A percentile compares a stretch with the other conserved stretches of the same genome.
phyloP scores from a whole-genome alignment of 179 eudicot species.

The Beta lomatogona region DNA sequence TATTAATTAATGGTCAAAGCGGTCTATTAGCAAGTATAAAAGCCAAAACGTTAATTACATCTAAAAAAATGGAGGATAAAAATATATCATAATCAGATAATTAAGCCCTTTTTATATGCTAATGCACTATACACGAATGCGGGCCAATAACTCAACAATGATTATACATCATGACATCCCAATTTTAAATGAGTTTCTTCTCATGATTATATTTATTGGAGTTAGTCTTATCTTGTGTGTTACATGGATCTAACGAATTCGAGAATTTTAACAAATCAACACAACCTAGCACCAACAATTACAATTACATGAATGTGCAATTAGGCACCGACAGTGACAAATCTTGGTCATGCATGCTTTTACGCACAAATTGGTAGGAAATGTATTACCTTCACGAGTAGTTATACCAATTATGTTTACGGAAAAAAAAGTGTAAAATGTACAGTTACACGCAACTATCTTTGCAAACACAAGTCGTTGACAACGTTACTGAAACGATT shows the following conservation, averaged over 20 bases:
- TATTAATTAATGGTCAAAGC: too few species aligned
- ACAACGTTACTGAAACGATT: background rate
- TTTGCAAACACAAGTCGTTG: background rate
- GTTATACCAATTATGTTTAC: background rate
- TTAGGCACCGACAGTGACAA: slow-evolving; percentile 16
- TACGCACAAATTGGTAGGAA: background rate
- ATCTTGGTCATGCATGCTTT: slow-evolving; percentile 1
- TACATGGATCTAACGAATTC: background rate
- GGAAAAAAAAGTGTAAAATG: background rate
- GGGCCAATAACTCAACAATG: too few species aligned
- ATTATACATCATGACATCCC: too few species aligned
- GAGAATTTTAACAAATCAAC: background rate
- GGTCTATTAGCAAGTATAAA: too few species aligned
- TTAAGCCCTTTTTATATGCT: too few species aligned
- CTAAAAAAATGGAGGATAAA: too few species aligned
- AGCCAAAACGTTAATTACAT: too few species aligned
- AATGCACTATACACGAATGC: too few species aligned
- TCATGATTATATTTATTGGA: too few species aligned
- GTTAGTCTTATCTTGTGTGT: too few species aligned
- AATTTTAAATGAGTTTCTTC: too few species aligned
- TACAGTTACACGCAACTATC: background rate
- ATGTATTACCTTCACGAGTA: background rate
- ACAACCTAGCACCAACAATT: background rate
- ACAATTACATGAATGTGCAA: background rate
- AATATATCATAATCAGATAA: too few species aligned